Percentiles rank a stretch among this genome's conserved stretches.
Evolutionary conservation across 257 asterid species (phyloP).

Genomic region (Voacanga thouarsii): DNA sequence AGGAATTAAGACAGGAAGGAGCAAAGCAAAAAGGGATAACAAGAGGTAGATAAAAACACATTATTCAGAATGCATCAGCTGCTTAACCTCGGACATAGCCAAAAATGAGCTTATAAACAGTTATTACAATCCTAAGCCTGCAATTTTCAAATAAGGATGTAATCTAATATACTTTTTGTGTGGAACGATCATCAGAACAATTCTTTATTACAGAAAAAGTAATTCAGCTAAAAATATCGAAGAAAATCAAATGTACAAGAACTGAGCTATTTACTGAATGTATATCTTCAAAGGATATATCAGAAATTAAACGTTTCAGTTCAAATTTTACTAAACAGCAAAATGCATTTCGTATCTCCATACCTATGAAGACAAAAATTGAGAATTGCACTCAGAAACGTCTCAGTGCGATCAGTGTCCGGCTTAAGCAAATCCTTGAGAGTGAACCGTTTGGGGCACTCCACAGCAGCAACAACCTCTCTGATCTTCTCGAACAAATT

Average conservation of each 20-base stretch:
- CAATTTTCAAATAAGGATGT: not conserved
- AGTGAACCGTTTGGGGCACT: conserved; percentile 58
- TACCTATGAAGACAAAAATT: conserved; percentile 76
- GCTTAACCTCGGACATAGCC: not conserved
- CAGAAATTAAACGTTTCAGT: not conserved
- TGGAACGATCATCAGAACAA: not conserved
- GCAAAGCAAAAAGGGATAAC: not conserved
- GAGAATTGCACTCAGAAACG: conserved; percentile 71
- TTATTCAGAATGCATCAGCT: not conserved
- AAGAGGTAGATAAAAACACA: not conserved
- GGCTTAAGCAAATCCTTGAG: conserved; percentile 75
- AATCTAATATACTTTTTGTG: not conserved
- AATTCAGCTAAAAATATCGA: not conserved
- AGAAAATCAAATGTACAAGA: not conserved
- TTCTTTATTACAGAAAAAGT: not conserved
- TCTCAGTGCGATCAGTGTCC: conserved; percentile 64
- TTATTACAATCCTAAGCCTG: not conserved
- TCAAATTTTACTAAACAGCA: not conserved
- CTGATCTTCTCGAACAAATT: conserved; percentile 53
- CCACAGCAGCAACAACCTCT: conserved; percentile 39
- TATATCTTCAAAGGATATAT: not conserved
- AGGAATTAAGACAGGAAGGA: not conserved
- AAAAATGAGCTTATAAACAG: not conserved
- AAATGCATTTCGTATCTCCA: not conserved
- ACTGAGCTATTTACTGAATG: not conserved